Evolutionary conservation across 164 flowering plant species (phyloP).

Genomic region (Kingdonia uniflora): DNA sequence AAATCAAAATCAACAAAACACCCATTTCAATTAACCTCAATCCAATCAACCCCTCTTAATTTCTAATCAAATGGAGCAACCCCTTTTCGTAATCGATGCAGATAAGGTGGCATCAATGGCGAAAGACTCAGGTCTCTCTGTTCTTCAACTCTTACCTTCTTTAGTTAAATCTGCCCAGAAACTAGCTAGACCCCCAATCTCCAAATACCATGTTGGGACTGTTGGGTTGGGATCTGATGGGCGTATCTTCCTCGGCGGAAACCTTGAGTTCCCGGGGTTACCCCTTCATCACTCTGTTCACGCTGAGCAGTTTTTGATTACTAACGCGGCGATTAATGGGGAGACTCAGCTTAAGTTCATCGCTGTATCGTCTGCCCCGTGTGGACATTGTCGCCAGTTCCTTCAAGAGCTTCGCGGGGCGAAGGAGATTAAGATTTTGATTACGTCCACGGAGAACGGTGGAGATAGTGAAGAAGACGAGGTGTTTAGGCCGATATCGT

Average conservation of each 20-base stretch:
- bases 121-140: constrained; percentile 20
- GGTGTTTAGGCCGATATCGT: constrained; percentile 25
- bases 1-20: no score
- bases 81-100: constrained; percentile 50
- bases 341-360: constrained; percentile 31
- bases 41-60: not conserved
- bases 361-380: constrained; percentile 86
- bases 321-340: constrained; percentile 51
- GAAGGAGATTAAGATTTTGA: constrained; percentile 35
- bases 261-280: constrained; percentile 75
- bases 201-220: constrained; percentile 70
- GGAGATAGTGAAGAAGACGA: not conserved
- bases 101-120: constrained; percentile 50
- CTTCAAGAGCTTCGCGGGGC: constrained; percentile 69
- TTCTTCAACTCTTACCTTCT: constrained; percentile 45
- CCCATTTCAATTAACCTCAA: no score
- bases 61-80: constrained; percentile 23
- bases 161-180: constrained; percentile 46
- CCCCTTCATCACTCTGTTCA: constrained; percentile 89
- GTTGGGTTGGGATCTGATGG: constrained; percentile 66
- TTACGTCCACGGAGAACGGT: constrained; percentile 16
- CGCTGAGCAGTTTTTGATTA: constrained; percentile 82
- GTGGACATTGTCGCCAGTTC: constrained; percentile 99
- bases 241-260: constrained; percentile 73
- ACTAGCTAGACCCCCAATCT: constrained; percentile 83